Evolutionary conservation across 2,329 filamentous ascomycete genomes (phyloP), one percentile per base, ranked within the genome.

Genomic region (Macrophomina tecta): DNA sequence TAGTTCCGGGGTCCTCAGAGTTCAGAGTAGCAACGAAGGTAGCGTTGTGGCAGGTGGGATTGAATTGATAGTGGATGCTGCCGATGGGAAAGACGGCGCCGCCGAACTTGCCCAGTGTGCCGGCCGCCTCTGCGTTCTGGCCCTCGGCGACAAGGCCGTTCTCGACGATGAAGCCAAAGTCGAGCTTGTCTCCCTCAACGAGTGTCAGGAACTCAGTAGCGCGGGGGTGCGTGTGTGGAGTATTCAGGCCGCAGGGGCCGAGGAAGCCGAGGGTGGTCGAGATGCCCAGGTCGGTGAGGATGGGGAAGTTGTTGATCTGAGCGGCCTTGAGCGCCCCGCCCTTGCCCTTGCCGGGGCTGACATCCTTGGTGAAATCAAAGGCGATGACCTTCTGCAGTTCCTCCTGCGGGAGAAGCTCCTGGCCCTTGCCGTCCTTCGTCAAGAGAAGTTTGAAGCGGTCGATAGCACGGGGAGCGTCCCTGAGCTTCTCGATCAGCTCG

Each of bases 331-430:
- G 48, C 18, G 61, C 61, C 38, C 61, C 58, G 51, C 63, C 61
- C 34, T 53, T 55, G 53, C 38, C 68, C 14, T 45, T 46, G 14
- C 64, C 55, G 1, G 61, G 48, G 30, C 45, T 48, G 61, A 48
- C 34, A 48, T 52, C 16, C 18, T 23, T 30, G 34, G 86, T 77
- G 71, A 85, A 83, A 75, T 84, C 84, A 84, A 92, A 93, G 75
- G 89, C 91, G 79, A 90, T 86, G 73, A 72, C 52, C 12, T 73
- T 70, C 55, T 71, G 72, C 34, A 81, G 70, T 4, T 71, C 73
- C 2, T 77, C 73, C 12, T 69, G 72, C 5, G 72, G 69, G 51
- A 79, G 72, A 8, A 80, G 73, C 8, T 70, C 68, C 46, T 72
- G 64, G 58, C 76, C 75, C 30, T 46, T 45, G 30, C 58, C 58